Evolutionary conservation across 2,329 filamentous ascomycete genomes (phyloP).

Genomic region (Paraphoma chrysanthemicola): DNA sequence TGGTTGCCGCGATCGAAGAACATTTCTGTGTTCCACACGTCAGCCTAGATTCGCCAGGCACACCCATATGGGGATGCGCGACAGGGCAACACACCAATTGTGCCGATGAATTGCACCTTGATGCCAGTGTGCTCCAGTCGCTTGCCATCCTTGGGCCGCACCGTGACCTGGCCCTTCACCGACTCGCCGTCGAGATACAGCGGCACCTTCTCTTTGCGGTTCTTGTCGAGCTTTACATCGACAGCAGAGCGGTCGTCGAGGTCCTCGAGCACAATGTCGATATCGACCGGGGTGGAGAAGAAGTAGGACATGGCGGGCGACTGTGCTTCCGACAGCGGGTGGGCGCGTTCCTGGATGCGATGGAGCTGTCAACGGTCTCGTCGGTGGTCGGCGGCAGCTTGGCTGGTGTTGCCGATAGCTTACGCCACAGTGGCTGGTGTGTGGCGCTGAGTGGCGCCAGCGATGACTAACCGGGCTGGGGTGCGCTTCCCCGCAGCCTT

Average conservation of each 20-base stretch:
- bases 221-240: constrained; percentile 98
- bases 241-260: constrained; percentile 93
- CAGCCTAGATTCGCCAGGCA: constrained; percentile 11
- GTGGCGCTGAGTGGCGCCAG: not conserved
- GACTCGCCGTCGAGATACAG: constrained; percentile 98
- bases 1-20: constrained; percentile 99
- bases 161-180: constrained; percentile 93
- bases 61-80: not conserved
- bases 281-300: constrained; percentile 97
- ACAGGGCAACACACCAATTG: constrained; percentile 73
- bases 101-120: constrained; percentile 99
- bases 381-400: constrained; percentile 23
- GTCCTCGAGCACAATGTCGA: constrained; percentile 97
- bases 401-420: constrained; percentile 17
- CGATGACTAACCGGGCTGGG: constrained; percentile 6
- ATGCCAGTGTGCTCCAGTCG: constrained; percentile 97
- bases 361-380: constrained; percentile 20
- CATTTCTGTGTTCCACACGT: constrained; percentile 73
- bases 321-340: not conserved
- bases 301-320: constrained; percentile 77
- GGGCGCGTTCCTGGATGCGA: constrained; percentile 21
- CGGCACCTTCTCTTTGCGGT: constrained; percentile 93
- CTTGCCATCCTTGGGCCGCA: constrained; percentile 97
- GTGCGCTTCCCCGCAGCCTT: constrained; percentile 13
- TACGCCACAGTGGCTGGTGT: constrained; percentile 21